Conservation (phyloP, 768 basidiomycete species). For the Leccinellum luteum region DNA sequence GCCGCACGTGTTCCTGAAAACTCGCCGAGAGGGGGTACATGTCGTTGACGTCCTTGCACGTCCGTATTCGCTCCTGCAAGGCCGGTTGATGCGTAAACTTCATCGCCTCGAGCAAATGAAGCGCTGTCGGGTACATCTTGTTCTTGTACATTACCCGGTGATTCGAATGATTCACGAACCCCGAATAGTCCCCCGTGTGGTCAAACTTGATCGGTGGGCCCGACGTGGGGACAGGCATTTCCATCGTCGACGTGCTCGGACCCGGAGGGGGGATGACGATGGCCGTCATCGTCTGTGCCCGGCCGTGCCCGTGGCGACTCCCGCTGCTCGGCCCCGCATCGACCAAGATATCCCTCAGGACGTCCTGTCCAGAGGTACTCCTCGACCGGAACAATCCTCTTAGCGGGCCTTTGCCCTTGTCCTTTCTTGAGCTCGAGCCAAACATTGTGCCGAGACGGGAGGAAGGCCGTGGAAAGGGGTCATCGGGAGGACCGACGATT, state of each 20-base stretch:
- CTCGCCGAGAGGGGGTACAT: constrained; percentile 36
- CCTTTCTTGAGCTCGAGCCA: constrained; percentile 24
- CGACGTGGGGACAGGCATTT: constrained; percentile 16
- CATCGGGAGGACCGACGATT: constrained; percentile 9
- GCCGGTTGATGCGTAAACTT: constrained; percentile 57
- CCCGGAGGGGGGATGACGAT: constrained; percentile 23
- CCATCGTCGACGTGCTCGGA: background rate
- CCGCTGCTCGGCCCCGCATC: constrained; percentile 17
- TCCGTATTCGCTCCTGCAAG: constrained; percentile 56
- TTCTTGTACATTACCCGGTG: constrained; percentile 58
- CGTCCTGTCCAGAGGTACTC: constrained; percentile 26
- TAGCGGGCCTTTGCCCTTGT: constrained; percentile 36
- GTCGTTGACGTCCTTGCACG: constrained; percentile 36
- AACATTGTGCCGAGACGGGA: constrained; percentile 22
- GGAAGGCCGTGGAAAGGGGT: constrained; percentile 19
- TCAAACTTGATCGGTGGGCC: constrained; percentile 39
- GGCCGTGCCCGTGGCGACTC: constrained; percentile 19
- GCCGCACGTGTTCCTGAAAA: constrained; percentile 37
- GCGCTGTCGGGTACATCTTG: constrained; percentile 60
- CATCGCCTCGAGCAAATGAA: constrained; percentile 75
- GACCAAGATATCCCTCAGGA: background rate
- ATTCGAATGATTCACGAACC: constrained; percentile 66
- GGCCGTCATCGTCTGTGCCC: constrained; percentile 19
- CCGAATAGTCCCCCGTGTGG: constrained; percentile 39
- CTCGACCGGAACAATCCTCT: constrained; percentile 49